phyloP scores from a whole-genome alignment of 139 green algal genomes.

The Pseudopediastrum boryanum region DNA sequence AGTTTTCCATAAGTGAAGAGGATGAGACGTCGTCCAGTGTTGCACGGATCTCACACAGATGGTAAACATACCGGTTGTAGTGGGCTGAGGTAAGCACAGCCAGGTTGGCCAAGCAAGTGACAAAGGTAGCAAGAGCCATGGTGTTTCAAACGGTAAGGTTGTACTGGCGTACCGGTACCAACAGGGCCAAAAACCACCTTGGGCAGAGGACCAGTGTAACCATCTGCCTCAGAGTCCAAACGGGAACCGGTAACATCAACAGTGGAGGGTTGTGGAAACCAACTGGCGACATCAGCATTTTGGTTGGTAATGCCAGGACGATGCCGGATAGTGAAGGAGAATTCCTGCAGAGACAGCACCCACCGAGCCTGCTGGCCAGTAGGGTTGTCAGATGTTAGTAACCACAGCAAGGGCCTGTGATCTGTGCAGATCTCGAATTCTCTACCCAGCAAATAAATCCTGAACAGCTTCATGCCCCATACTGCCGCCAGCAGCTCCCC shows the following conservation, averaged over 20 bases:
- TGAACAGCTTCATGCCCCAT: slow-evolving; percentile 27
- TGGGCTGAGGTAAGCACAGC: too few species aligned
- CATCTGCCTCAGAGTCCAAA: background rate
- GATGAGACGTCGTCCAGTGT: too few species aligned
- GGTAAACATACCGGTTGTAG: too few species aligned
- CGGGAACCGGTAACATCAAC: background rate
- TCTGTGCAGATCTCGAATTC: slow-evolving; percentile 43
- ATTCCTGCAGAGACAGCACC: slow-evolving; percentile 38
- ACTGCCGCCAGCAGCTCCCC: slow-evolving; percentile 47
- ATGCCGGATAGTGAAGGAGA: slow-evolving; percentile 23
- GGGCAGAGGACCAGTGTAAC: too few species aligned
- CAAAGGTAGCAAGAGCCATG: too few species aligned
- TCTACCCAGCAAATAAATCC: slow-evolving; percentile 38
- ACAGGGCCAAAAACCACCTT: too few species aligned
- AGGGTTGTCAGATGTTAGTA: slow-evolving; percentile 26
- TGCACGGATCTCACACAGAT: too few species aligned
- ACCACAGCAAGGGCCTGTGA: slow-evolving; percentile 39
- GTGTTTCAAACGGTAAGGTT: too few species aligned
- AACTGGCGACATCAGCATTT: slow-evolving; percentile 9
- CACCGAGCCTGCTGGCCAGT: slow-evolving; percentile 42
- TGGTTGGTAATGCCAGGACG: slow-evolving; percentile 10
- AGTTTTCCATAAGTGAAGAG: too few species aligned
- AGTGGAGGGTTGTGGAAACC: background rate
- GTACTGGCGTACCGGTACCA: too few species aligned
- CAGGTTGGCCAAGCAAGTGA: too few species aligned